phyloP scores from a whole-genome alignment of 345 rosid genomes.

The Fremontodendron californicum region DNA sequence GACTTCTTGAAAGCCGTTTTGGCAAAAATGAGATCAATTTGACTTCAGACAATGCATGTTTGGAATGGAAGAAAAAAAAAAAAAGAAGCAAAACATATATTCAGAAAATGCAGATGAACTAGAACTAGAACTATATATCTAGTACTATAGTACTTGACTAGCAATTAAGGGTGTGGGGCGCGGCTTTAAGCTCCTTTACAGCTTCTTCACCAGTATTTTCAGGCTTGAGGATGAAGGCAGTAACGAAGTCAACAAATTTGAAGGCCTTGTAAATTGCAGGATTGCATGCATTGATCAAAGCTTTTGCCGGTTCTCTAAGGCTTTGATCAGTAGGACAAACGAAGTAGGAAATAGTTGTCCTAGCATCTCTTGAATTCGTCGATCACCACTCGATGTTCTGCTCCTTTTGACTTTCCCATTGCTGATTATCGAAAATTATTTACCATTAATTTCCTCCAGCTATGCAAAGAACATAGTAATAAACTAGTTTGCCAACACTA shows the following conservation, averaged over 20 bases:
- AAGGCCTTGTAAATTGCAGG: constrained; percentile 14
- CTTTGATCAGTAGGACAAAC: neutral
- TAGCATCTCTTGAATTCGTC: constrained; percentile 7
- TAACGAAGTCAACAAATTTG: constrained; percentile 5
- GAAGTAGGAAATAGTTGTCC: constrained; percentile 25
- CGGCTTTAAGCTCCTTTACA: neutral
- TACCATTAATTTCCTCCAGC: neutral
- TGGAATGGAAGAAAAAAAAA: no score
- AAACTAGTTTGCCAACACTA: neutral
- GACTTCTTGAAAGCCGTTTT: no score
- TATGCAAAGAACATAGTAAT: neutral
- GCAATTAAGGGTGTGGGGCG: neutral
- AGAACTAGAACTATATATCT: no score
- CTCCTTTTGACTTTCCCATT: constrained; percentile 14
- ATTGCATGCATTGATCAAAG: constrained; percentile 8
- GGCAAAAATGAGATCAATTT: no score
- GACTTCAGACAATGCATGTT: no score
- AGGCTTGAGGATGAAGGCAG: neutral
- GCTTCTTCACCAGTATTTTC: neutral
- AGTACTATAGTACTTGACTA: no score
- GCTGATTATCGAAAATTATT: neutral
- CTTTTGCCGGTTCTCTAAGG: constrained; percentile 20
- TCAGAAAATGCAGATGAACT: no score
- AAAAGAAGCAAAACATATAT: no score
- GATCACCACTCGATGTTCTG: constrained; percentile 30